phyloP scores from a whole-genome alignment of 179 eudicot genomes.

The Sideroxylon spinosum region DNA sequence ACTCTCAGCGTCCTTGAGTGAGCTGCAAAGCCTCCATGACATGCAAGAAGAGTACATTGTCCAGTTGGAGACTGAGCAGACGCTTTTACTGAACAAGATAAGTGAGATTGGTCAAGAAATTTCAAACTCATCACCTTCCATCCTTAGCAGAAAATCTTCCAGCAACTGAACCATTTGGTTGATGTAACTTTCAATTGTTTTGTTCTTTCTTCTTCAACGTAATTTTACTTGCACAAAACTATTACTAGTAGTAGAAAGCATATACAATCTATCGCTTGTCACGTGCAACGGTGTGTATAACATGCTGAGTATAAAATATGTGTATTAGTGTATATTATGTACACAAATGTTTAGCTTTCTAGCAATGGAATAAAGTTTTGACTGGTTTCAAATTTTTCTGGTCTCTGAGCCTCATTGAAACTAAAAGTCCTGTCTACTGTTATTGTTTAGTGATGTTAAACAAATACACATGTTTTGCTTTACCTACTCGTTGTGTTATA shows the following conservation, averaged over 20 bases:
- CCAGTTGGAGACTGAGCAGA: slow-evolving; percentile 85
- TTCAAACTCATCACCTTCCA: slow-evolving; percentile 45
- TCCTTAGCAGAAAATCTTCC: slow-evolving; percentile 31
- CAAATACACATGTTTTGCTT: too few species aligned
- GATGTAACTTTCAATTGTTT: not conserved
- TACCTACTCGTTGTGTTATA: too few species aligned
- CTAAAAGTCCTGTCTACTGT: not conserved
- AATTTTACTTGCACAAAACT: slow-evolving; percentile 1
- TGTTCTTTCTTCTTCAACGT: not conserved
- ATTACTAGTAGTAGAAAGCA: slow-evolving; percentile 5
- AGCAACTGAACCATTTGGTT: not conserved
- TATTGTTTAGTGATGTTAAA: not conserved
- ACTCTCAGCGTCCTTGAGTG: slow-evolving; percentile 43
- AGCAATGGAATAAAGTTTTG: not conserved
- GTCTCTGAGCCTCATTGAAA: not conserved
- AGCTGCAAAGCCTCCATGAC: slow-evolving; percentile 78
- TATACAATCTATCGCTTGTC: not conserved
- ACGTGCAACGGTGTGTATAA: too few species aligned
- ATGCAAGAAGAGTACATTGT: slow-evolving; percentile 68
- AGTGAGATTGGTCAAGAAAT: slow-evolving; percentile 82
- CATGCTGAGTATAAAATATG: too few species aligned
- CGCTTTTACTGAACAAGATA: slow-evolving; percentile 69
- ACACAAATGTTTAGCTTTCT: not conserved
- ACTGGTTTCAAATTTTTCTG: not conserved
- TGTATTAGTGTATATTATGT: too few species aligned